Evolutionary conservation across 345 rosid species (phyloP), one percentile per base, ranked within the genome.

Genomic region (Syzygium jambos): DNA sequence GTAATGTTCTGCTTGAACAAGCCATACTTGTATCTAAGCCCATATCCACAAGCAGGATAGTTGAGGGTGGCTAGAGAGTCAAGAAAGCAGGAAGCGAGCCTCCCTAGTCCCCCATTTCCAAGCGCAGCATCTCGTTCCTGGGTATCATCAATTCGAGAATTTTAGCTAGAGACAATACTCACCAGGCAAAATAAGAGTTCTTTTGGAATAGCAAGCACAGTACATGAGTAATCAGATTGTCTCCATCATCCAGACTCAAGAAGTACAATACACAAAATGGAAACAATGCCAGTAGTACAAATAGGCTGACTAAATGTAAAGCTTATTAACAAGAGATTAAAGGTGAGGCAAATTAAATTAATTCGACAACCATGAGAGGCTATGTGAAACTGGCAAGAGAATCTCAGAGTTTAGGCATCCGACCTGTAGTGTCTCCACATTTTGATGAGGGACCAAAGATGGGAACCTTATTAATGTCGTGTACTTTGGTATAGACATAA

Each of bases 101-200:
- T 80, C 41, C 93, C 93, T 51, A 90, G 84, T 19, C 94, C 94
- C 29, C 93, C 93, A 85, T 91, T 92, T 17, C 95, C 94, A 46
- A 92, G 91, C 77, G 95, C 93, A 86, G 93, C 95, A 91, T 92
- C 95, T 49, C 90, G 88, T 63, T 92, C 94, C 93, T 92, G 87
- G 80, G 80, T 73, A 73, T 73, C 80, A 73, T 85, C 86, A 54
- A 54, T 34, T 59, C 12, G 25, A 34, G 46, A 11, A 73, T 73
- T 34, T 73, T 34, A 73, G 46, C 25, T 73, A 34, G 80, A 73
- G 80, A 73, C 25, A 73, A 29, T 49, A 34, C 56, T 85, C 86
- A 85, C 38, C 65, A 54, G 61, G 61, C 2, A 27, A 52, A 85
- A 34, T 2, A 25, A 73, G 25, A 65, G 16, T 65, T 34, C 49